Percentiles rank a stretch among this genome's conserved stretches.
Conservation (phyloP, 345 rosid species). For the Luvunga scandens region DNA sequence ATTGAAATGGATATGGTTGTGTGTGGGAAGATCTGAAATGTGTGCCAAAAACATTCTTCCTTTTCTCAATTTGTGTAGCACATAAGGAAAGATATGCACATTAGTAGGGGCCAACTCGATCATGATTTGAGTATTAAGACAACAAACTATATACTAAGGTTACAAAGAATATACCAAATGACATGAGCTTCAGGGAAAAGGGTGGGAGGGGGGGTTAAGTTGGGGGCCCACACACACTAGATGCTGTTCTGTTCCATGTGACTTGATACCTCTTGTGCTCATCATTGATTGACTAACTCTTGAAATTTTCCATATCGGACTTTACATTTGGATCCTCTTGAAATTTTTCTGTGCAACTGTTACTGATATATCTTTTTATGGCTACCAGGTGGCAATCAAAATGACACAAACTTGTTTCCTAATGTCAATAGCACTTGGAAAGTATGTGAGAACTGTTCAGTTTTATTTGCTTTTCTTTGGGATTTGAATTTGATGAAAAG, state of each 20-base stretch:
- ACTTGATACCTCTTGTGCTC: neutral
- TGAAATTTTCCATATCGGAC: neutral
- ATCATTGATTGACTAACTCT: neutral
- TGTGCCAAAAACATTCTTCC: neutral
- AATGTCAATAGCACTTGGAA: slow-evolving; percentile 87
- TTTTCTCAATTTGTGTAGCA: neutral
- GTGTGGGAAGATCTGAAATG: neutral
- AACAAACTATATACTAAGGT: too few species aligned
- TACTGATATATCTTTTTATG: slow-evolving; percentile 20
- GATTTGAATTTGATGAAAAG: slow-evolving; percentile 11
- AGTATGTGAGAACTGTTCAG: slow-evolving; percentile 38
- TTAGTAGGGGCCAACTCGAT: neutral
- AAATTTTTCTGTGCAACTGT: slow-evolving; percentile 14
- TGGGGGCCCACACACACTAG: too few species aligned
- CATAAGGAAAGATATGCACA: neutral
- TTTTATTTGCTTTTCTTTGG: slow-evolving; percentile 1
- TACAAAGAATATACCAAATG: too few species aligned
- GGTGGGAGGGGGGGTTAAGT: too few species aligned
- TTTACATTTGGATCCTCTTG: slow-evolving; percentile 1
- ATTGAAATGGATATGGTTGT: too few species aligned
- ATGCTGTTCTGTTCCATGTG: neutral
- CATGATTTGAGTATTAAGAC: neutral
- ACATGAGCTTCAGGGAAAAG: too few species aligned
- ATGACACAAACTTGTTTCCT: slow-evolving; percentile 68
- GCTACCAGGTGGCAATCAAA: slow-evolving; percentile 59